Percentiles rank a stretch among this genome's conserved stretches.
Conservation (phyloP, 805 yeast species). For the Monosporozyma yasuniensis region DNA sequence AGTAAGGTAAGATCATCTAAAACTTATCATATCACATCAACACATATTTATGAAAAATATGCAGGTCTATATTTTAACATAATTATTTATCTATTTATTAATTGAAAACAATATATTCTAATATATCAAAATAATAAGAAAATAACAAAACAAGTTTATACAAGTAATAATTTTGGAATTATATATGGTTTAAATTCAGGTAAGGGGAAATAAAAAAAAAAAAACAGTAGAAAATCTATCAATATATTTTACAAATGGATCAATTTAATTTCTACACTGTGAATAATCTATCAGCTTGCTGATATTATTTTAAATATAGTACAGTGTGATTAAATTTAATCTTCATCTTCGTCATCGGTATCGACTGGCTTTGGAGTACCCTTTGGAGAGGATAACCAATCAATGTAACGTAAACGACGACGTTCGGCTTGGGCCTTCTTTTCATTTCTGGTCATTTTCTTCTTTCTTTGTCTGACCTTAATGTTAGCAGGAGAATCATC, state of each 20-base stretch:
- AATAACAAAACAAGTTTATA: background rate
- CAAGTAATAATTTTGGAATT: background rate
- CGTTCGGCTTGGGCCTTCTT: constrained; percentile 86
- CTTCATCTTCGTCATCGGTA: constrained; percentile 71
- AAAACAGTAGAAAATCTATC: background rate
- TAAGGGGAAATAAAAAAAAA: background rate
- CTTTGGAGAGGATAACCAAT: constrained; percentile 93
- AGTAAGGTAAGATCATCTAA: background rate
- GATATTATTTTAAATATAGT: background rate
- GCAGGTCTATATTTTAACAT: background rate
- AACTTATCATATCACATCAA: background rate
- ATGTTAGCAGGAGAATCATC: constrained; percentile 94
- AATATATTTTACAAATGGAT: constrained; percentile 1
- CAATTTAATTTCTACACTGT: background rate
- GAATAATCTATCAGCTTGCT: background rate
- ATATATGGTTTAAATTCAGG: background rate
- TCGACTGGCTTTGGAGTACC: constrained; percentile 95
- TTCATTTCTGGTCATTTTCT: constrained; percentile 95
- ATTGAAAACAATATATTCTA: background rate
- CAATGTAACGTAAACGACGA: constrained; percentile 87
- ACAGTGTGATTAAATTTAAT: background rate
- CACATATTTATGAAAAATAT: background rate
- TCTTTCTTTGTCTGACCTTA: constrained; percentile 86
- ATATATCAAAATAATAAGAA: background rate
- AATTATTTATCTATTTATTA: background rate